These are phyloP conservation scores for Zanthoxylum bungeanum DNA, from an alignment of 345 rosid genomes.

Conservation along the genomic window DNA sequence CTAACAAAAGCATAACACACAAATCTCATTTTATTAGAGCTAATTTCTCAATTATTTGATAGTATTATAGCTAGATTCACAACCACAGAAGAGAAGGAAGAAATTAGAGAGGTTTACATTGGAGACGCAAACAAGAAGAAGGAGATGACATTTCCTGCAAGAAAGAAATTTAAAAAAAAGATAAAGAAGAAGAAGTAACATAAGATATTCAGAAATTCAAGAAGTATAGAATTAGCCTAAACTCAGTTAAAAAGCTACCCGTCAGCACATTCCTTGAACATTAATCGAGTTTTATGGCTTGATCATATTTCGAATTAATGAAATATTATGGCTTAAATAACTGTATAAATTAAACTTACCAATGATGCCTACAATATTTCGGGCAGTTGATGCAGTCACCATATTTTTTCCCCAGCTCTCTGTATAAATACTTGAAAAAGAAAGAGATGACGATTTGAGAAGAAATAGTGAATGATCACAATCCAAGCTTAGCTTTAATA, in stretches of 20 bases:
- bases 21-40: no score
- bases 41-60: not conserved
- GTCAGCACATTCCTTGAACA: no score
- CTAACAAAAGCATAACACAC: no score
- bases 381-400: not conserved
- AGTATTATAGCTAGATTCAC: not conserved
- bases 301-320: not conserved
- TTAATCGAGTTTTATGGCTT: no score
- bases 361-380: not conserved
- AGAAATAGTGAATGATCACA: not conserved
- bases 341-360: not conserved
- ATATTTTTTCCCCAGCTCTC: not conserved
- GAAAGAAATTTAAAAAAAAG: not conserved
- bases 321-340: no score
- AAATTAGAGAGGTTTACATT: constrained; percentile 27
- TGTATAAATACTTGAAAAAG: not conserved
- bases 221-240: not conserved
- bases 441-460: not conserved
- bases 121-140: constrained; percentile 48
- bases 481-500: no score
- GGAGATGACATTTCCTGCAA: constrained; percentile 56
- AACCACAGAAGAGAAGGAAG: constrained; percentile 7
- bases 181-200: not conserved
- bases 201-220: not conserved
- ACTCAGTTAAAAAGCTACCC: not conserved